phyloP scores from a whole-genome alignment of 306 rosid genomes.

The Medicago lupulina region DNA sequence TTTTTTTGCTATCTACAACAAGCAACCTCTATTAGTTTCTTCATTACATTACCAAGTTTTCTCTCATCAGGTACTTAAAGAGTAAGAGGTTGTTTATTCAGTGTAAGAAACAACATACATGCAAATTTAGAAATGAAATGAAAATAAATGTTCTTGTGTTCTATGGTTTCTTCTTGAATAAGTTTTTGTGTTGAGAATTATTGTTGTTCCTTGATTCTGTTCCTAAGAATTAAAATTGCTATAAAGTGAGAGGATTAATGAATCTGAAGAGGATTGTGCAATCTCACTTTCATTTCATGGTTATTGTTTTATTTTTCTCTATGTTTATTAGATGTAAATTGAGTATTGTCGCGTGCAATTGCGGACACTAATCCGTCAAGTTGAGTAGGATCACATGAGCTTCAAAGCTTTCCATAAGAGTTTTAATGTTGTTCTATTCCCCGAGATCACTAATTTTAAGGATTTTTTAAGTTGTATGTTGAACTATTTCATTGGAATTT shows the following conservation, averaged over 20 bases:
- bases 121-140: background rate
- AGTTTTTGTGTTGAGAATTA: conserved; percentile 7
- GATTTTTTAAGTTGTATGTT: background rate
- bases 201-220: conserved; percentile 23
- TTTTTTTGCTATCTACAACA: background rate
- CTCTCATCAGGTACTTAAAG: conserved; percentile 31
- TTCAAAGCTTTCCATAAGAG: background rate
- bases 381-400: background rate
- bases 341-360: background rate
- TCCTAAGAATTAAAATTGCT: conserved; percentile 7
- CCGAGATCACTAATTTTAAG: background rate
- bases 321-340: background rate
- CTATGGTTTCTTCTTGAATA: conserved; percentile 25
- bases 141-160: background rate
- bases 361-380: background rate
- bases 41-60: conserved; percentile 3
- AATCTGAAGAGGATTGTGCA: background rate
- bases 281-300: background rate
- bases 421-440: background rate
- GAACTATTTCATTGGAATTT: conserved; percentile 14
- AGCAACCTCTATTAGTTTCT: background rate
- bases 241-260: background rate
- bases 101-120: background rate
- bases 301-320: background rate
- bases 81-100: background rate